These are phyloP conservation scores for Ophiosphaerella narmari DNA, from an alignment of 2,329 filamentous ascomycete species.

Conservation along the genomic window DNA sequence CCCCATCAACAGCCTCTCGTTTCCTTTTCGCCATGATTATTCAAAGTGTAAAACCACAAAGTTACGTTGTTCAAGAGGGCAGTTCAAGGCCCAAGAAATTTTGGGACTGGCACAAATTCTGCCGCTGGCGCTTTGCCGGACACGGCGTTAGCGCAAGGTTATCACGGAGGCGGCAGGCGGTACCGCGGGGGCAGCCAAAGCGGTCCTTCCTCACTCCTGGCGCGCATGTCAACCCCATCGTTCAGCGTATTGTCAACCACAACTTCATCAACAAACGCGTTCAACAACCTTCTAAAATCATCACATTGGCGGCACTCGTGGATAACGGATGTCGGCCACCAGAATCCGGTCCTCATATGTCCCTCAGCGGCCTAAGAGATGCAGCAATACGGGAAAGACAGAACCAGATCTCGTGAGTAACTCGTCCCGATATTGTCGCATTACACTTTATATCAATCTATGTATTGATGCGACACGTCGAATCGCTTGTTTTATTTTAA, in stretches of 20 bases:
- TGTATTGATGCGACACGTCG: conserved; percentile 43
- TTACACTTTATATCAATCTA: conserved; percentile 30
- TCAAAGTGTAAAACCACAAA: conserved; percentile 4
- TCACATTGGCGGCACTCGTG: conserved; percentile 49
- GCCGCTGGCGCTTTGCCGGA: conserved; percentile 21
- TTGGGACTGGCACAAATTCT: conserved; percentile 16
- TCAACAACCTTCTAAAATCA: conserved; percentile 37
- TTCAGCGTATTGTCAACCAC: conserved; percentile 34
- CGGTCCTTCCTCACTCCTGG: conserved; percentile 23
- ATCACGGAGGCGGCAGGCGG: conserved; percentile 22
- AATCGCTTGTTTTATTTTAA: conserved; percentile 48
- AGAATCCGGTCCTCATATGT: conserved; percentile 52
- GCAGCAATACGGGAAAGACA: conserved; percentile 46
- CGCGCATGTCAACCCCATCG: conserved; percentile 31
- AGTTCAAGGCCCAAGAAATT: conserved; percentile 23
- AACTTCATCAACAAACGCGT: conserved; percentile 42
- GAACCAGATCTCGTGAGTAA: conserved; percentile 52
- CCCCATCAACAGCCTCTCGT: conserved; percentile 30
- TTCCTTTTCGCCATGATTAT: conserved; percentile 43
- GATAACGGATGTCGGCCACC: conserved; percentile 55
- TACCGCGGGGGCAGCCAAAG: conserved; percentile 7
- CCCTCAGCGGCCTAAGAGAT: conserved; percentile 52
- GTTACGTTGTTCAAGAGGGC: conserved; percentile 13
- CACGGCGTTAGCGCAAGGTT: conserved; percentile 26
- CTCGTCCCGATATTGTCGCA: conserved; percentile 34